Base-by-base conservation (phyloP, 1,284 basidiomycete genomes). In the Fomitiporia mediterranea region DNA sequence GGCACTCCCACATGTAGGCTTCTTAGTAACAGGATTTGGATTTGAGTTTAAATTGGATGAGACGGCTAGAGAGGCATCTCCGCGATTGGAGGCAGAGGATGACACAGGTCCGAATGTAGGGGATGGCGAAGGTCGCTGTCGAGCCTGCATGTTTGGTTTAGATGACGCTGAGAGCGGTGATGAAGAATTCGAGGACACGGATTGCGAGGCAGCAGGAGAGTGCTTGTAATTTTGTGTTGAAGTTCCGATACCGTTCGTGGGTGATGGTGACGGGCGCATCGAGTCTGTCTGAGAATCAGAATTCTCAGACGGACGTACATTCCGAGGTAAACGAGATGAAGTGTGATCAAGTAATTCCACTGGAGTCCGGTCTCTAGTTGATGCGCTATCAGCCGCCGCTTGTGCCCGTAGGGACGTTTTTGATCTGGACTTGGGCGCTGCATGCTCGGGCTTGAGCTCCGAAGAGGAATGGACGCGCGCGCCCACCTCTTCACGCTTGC, bases 401-500 rank as follows among this genome's bases (percentile, higher is more conserved):
- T 51, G 50, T 9, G 50, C 21, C 23, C 37, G 50, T 7, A 51
- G 15, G 4, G 50, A 51, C 19, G 15, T 30, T n/a, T 42, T 51
- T 3, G 50, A 51, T 21, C 50, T 37, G 15, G 50, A 40, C 50
- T 40, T 51, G 37, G 50, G 9, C 17, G 30, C 23, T 2, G 11
- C n/a, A 2, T 27, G 52, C 28, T 44, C 55, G 17, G 9, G 47
- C 25, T 55, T 58, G 4, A 58, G 39, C 28, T 58, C 57, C 6
- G 57, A 47, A 4, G 57, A 58, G 27, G 57, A 58, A 21, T 38
- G 44, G 4, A 40, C 34, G 8, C 57, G 50, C n/a, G 52, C 35
- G 15, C 30, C 28, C 37, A 28, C 39, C 15, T 28, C 35, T 11
- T 19, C 43, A 19, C 19, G 47, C 46, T 32, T 48, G 28, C 43